Base-by-base conservation (phyloP, 1,284 basidiomycete genomes). In the Cutaneotrichosporon mucoides region DNA sequence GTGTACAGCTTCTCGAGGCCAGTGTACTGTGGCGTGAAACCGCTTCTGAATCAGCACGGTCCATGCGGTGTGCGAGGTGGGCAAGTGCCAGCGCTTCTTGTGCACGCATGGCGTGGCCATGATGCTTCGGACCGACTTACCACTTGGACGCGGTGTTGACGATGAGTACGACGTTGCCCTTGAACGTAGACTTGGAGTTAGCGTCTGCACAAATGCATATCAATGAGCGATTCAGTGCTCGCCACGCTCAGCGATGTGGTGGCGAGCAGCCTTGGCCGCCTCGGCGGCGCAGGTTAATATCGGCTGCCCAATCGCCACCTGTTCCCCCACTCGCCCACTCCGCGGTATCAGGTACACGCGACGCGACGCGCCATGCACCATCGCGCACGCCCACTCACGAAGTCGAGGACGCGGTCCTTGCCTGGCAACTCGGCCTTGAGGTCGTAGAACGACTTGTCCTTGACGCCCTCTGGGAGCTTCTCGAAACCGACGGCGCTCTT, bases 141-240 rank as follows among this genome's bases (percentile, higher is more conserved):
- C 77, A 79, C 68, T 82, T 80, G 60, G 78, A 80, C 3, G 83
- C 83, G 3, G 80, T 81, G 74, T 83, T 83, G 66, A 82, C 79
- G 64, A 83, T 78, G 47, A 84, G 70, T 33, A 82, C 80, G 54
- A 79, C 79, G 67, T 84, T 82, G 68, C 81, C 82, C 64, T 81
- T 79, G 65, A 80, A 61, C 3, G 65, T 63, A 15, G 68, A 55
- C 71, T 74, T 50, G 7, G 7, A 0, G 56, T 57, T 34, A 55
- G 58, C 46, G 8, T 35, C 36, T 12, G 15, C 36, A 33, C 45
- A 3, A 7, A 16, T 11, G 6, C 15, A 40, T 8, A 9, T 40
- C 9, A 40, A 40, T 40, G 24, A 24, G 24, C 24, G 24, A 24
- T 24, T 24, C 24, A 24, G 24, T 24, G 24, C 24, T 24, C 24